A percentile compares a stretch with the other conserved stretches of the same genome.
phyloP scores from a whole-genome alignment of 805 yeast species.

The Candida jianshihensis region DNA sequence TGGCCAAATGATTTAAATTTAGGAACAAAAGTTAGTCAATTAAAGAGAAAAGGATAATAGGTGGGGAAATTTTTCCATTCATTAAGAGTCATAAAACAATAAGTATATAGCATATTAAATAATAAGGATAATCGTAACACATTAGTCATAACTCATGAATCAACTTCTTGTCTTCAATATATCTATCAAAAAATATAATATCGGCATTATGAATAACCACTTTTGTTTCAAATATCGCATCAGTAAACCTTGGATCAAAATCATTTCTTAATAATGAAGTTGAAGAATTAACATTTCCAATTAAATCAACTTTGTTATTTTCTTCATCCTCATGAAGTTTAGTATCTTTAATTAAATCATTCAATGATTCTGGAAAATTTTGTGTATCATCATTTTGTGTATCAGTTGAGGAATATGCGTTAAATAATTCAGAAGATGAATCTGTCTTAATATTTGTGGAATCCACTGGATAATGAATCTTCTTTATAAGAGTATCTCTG shows the following conservation, averaged over 20 bases:
- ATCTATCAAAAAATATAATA: not conserved
- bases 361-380: not conserved
- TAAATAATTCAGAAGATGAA: no score
- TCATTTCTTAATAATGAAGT: conserved; percentile 1
- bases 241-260: conserved; percentile 3
- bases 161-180: conserved; percentile 1
- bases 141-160: no score
- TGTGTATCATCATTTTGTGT: not conserved
- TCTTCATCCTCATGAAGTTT: not conserved
- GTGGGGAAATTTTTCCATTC: no score
- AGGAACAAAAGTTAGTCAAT: no score
- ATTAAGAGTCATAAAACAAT: no score
- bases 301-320: not conserved
- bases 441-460: not conserved
- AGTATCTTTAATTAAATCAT: not conserved
- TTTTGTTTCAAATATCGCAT: not conserved
- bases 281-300: not conserved
- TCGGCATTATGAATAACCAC: not conserved
- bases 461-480: conserved; percentile 2
- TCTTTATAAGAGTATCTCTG: not conserved
- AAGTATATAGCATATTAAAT: no score
- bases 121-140: no score
- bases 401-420: not conserved
- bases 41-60: no score
- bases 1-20: no score